Conservation (phyloP, 169 alveolate species). For the Cyclospora cayetanensis region DNA sequence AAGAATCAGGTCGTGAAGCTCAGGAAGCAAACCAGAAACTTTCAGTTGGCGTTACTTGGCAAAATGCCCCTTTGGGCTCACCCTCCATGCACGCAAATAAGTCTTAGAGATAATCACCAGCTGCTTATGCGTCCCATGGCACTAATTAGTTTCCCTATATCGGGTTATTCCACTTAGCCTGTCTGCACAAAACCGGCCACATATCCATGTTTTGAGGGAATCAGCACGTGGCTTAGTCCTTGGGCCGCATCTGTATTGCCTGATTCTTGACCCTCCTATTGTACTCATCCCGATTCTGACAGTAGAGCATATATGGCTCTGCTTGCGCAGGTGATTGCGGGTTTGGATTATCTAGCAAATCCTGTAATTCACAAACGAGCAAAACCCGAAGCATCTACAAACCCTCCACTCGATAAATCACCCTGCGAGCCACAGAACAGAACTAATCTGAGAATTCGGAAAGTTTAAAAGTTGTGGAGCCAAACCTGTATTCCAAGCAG, state of each 20-base stretch:
- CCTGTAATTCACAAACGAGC: conserved; percentile 79
- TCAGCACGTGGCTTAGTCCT: too few species aligned
- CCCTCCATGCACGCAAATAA: too few species aligned
- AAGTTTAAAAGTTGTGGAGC: background rate
- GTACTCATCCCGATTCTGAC: conserved; percentile 93
- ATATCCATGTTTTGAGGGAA: conserved; percentile 67
- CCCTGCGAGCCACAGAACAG: background rate
- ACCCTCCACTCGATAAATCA: too few species aligned
- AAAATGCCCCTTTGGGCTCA: too few species aligned
- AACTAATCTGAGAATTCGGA: background rate
- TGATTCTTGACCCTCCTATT: conserved; percentile 74
- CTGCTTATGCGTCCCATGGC: too few species aligned
- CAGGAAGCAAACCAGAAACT: too few species aligned
- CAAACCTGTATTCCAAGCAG: conserved; percentile 96
- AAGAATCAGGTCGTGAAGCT: too few species aligned
- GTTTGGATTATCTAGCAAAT: conserved; percentile 96
- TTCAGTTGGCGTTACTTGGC: too few species aligned
- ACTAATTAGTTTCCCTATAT: too few species aligned
- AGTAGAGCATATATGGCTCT: conserved; percentile 94
- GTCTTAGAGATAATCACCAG: too few species aligned
- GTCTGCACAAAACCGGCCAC: background rate
- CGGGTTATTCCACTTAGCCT: background rate
- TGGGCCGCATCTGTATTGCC: conserved; percentile 73
- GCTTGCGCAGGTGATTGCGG: conserved; percentile 97
- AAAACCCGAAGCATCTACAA: too few species aligned